phyloP scores from a whole-genome alignment of 345 rosid species.

The Rubroshorea leprosula region DNA sequence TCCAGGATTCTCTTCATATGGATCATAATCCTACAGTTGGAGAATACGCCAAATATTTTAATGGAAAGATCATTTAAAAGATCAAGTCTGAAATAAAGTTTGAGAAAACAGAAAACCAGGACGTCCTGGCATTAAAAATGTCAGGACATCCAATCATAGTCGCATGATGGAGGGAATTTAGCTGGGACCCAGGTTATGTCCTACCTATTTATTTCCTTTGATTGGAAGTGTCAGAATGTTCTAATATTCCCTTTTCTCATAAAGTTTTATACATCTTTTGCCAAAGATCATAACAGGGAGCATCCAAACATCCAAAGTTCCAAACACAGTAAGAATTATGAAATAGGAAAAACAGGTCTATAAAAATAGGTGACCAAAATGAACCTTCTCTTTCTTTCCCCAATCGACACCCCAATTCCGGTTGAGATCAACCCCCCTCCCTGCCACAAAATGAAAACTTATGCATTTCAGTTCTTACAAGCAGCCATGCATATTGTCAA shows the following conservation, averaged over 20 bases:
- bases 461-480: constrained; percentile 11
- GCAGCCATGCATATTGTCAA: constrained; percentile 5
- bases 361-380: constrained; percentile 4
- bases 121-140: no score
- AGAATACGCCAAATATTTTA: background rate
- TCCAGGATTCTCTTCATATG: constrained; percentile 97
- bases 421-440: constrained; percentile 97
- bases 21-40: constrained; percentile 80
- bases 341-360: constrained; percentile 1
- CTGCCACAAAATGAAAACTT: constrained; percentile 31
- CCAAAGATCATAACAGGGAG: background rate
- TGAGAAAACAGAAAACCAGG: no score
- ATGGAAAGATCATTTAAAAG: background rate
- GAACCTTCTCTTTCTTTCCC: constrained; percentile 97
- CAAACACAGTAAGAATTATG: background rate
- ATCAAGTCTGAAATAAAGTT: background rate
- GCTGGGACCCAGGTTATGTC: no score
- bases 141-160: no score
- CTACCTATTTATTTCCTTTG: no score
- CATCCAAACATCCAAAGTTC: background rate
- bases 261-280: background rate
- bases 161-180: no score
- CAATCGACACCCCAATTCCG: constrained; percentile 98
- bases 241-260: no score
- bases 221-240: no score